Percentiles rank a stretch among this genome's conserved stretches.
Conservation (phyloP, 352 stramenopile genomes). For the Globisporangium cederbergense region DNA sequence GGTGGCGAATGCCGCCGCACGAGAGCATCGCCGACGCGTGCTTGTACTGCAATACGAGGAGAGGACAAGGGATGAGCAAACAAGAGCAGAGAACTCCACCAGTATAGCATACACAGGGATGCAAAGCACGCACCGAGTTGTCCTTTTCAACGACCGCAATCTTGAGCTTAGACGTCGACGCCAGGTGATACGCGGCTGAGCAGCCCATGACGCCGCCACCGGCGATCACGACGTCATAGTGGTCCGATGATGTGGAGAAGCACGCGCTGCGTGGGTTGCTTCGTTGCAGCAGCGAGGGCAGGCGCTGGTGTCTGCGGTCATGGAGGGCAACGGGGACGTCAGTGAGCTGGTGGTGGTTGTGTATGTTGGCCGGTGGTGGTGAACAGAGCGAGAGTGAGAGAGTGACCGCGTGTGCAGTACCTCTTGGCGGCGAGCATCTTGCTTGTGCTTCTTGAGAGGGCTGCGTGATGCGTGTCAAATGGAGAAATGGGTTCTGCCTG, state of each 20-base stretch:
- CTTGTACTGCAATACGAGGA: slow-evolving; percentile 60
- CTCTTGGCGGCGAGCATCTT: slow-evolving; percentile 3
- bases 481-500: not conserved
- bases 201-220: slow-evolving; percentile 83
- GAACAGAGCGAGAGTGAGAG: not conserved
- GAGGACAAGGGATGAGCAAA: not conserved
- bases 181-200: slow-evolving; percentile 84
- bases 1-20: slow-evolving; percentile 71
- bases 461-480: not conserved
- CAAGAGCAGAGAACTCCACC: not conserved
- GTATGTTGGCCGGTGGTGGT: not conserved
- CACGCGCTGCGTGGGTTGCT: not conserved
- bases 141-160: slow-evolving; percentile 78
- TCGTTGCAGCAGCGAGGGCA: slow-evolving; percentile 1
- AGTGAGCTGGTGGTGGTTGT: not conserved
- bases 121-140: slow-evolving; percentile 36
- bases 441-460: not conserved
- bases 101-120: not conserved
- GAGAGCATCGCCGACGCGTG: slow-evolving; percentile 76
- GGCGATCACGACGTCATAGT: slow-evolving; percentile 79
- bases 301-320: not conserved
- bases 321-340: not conserved
- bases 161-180: slow-evolving; percentile 58
- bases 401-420: not conserved
- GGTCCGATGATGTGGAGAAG: slow-evolving; percentile 2